A percentile compares a stretch with the other conserved stretches of the same genome.
phyloP scores from a whole-genome alignment of 108 stramenopile genomes.

The Nannochloropsis oceanica region DNA sequence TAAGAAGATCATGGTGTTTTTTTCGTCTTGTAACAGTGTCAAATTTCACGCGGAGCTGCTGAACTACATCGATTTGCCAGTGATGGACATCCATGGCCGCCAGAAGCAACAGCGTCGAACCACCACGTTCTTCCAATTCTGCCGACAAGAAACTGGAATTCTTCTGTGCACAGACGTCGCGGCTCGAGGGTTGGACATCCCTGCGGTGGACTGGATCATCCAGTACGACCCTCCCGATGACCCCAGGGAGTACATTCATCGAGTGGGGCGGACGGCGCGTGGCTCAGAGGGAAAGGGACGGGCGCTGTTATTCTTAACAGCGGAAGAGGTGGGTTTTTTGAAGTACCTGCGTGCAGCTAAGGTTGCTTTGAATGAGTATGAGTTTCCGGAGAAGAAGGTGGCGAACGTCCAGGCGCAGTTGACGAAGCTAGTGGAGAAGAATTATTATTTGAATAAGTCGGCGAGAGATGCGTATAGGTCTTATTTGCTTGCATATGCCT shows the following conservation, averaged over 20 bases:
- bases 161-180: conserved; percentile 98
- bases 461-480: conserved; percentile 90
- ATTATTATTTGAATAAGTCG: conserved; percentile 90
- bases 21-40: conserved; percentile 95
- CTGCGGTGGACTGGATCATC: conserved; percentile 91
- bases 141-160: conserved; percentile 74
- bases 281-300: conserved; percentile 78
- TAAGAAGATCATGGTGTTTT: conserved; percentile 98
- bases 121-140: conserved; percentile 97
- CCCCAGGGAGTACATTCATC: conserved; percentile 92
- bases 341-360: conserved; percentile 85
- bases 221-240: conserved; percentile 99
- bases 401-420: conserved; percentile 87
- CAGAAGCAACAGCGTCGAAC: conserved; percentile 98
- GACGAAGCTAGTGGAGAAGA: conserved; percentile 84
- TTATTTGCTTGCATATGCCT: conserved; percentile 89
- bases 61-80: conserved; percentile 91
- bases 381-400: conserved; percentile 82
- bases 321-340: conserved; percentile 94
- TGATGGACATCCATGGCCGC: conserved; percentile 95
- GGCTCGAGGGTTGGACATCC: conserved; percentile 90
- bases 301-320: conserved; percentile 89
- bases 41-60: conserved; percentile 94
- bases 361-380: conserved; percentile 92
- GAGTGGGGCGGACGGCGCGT: conserved; percentile 59